These are phyloP conservation scores for Purpureocillium lavendulum DNA, from an alignment of 2,329 filamentous ascomycete species.

Conservation along the genomic window DNA sequence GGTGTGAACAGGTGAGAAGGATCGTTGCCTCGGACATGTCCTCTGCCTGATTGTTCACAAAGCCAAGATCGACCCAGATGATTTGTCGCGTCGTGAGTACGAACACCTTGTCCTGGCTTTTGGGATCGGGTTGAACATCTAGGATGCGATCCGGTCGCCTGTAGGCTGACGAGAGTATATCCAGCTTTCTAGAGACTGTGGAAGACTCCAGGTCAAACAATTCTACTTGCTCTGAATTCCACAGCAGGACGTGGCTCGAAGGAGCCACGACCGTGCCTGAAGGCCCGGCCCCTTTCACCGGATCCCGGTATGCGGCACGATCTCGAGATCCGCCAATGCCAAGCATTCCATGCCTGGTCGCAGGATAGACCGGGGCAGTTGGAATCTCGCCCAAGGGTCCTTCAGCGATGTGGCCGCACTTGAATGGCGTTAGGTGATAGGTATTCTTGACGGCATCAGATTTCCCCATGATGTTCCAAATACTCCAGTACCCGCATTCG, in stretches of 20 bases:
- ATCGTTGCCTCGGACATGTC: conserved; percentile 11
- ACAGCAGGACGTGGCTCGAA: conserved; percentile 21
- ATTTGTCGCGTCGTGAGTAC: conserved; percentile 48
- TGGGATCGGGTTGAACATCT: conserved; percentile 41
- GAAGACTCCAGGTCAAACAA: conserved; percentile 27
- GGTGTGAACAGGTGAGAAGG: conserved; percentile 19
- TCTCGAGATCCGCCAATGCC: conserved; percentile 25
- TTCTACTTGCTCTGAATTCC: conserved; percentile 26
- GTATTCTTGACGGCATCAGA: conserved; percentile 23
- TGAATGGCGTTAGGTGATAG: conserved; percentile 21
- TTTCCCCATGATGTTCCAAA: conserved; percentile 51
- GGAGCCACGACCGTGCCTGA: not conserved
- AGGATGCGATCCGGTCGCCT: conserved; percentile 37
- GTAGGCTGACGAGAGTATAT: conserved; percentile 15
- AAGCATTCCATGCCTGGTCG: conserved; percentile 33
- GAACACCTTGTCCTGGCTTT: conserved; percentile 40
- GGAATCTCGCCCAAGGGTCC: conserved; percentile 28
- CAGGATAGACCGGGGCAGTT: conserved; percentile 14
- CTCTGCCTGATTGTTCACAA: conserved; percentile 6
- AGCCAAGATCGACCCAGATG: conserved; percentile 36
- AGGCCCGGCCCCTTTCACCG: conserved; percentile 7
- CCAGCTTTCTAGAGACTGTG: conserved; percentile 15
- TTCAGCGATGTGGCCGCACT: conserved; percentile 35
- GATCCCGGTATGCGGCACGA: conserved; percentile 12
- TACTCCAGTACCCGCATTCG: conserved; percentile 54